Conservation (phyloP, 2,329 filamentous ascomycete species). For the Atkinsonella texensis region DNA sequence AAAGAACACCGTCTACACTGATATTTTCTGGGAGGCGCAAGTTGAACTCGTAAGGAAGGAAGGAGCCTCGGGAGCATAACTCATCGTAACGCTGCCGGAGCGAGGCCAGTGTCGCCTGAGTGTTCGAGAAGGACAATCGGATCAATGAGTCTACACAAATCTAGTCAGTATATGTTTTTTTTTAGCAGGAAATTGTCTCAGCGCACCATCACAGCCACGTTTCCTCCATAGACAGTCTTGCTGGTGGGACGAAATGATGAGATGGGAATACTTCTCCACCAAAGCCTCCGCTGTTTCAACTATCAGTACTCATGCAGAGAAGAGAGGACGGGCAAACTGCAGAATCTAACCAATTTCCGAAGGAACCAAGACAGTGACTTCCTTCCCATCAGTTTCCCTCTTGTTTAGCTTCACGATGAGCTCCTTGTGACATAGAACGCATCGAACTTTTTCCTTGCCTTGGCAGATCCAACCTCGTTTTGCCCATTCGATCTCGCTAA, state of each 20-base stretch:
- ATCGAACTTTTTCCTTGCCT: slow-evolving; percentile 72
- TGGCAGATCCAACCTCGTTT: slow-evolving; percentile 85
- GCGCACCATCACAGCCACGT: slow-evolving; percentile 71
- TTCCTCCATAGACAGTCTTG: slow-evolving; percentile 79
- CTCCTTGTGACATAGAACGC: slow-evolving; percentile 73
- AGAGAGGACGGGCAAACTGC: no score
- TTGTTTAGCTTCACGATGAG: slow-evolving; percentile 67
- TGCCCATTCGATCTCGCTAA: slow-evolving; percentile 90
- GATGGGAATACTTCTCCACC: slow-evolving; percentile 60
- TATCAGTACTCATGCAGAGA: slow-evolving; percentile 10
- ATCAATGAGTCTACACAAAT: slow-evolving; percentile 40
- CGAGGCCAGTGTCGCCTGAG: slow-evolving; percentile 42
- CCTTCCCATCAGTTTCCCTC: slow-evolving; percentile 43
- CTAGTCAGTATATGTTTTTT: not conserved
- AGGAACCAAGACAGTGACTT: slow-evolving; percentile 39
- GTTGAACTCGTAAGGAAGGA: slow-evolving; percentile 51
- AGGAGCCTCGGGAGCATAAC: slow-evolving; percentile 38
- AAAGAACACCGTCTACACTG: slow-evolving; percentile 36
- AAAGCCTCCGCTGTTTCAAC: slow-evolving; percentile 44
- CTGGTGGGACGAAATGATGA: slow-evolving; percentile 64
- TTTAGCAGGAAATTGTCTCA: no score
- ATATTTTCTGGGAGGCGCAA: slow-evolving; percentile 42
- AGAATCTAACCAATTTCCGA: slow-evolving; percentile 41
- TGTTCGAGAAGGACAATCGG: slow-evolving; percentile 51
- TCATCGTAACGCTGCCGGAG: slow-evolving; percentile 56